Evolutionary conservation across 192 early-diverging fungal species (phyloP).

Genomic region (Neocallimastix lanati): DNA sequence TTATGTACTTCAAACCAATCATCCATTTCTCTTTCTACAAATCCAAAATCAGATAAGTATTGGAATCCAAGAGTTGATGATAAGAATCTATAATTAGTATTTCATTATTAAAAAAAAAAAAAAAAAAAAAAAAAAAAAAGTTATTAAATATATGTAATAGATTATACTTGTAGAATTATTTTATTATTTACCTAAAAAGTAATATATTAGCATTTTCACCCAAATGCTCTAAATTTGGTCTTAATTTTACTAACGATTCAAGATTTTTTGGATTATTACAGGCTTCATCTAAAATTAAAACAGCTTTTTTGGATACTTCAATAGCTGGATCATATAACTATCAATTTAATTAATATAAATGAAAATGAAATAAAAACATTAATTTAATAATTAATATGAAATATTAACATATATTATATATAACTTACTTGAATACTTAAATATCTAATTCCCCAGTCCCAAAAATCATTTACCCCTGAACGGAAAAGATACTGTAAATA

Average conservation of each 20-base stretch:
- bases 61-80: constrained; percentile 50
- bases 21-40: constrained; percentile 55
- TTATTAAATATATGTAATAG: too few species aligned
- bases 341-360: too few species aligned
- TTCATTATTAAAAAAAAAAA: too few species aligned
- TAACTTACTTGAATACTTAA: constrained; percentile 41
- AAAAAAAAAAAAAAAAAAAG: too few species aligned
- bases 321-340: constrained; percentile 59
- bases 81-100: constrained; percentile 34
- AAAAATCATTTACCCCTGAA: constrained; percentile 31
- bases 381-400: too few species aligned
- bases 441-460: constrained; percentile 52
- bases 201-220: constrained; percentile 49
- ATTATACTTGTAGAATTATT: too few species aligned
- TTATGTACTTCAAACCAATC: constrained; percentile 58
- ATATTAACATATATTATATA: too few species aligned
- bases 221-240: constrained; percentile 56
- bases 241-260: constrained; percentile 45
- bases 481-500: constrained; percentile 44
- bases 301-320: constrained; percentile 53
- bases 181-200: constrained; percentile 22
- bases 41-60: constrained; percentile 49
- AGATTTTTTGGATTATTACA: constrained; percentile 44
- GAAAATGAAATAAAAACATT: too few species aligned
- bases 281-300: constrained; percentile 43